These are phyloP conservation scores for Penicillium brasilianum DNA, from an alignment of 2,329 filamentous ascomycete species.

Conservation along the genomic window DNA sequence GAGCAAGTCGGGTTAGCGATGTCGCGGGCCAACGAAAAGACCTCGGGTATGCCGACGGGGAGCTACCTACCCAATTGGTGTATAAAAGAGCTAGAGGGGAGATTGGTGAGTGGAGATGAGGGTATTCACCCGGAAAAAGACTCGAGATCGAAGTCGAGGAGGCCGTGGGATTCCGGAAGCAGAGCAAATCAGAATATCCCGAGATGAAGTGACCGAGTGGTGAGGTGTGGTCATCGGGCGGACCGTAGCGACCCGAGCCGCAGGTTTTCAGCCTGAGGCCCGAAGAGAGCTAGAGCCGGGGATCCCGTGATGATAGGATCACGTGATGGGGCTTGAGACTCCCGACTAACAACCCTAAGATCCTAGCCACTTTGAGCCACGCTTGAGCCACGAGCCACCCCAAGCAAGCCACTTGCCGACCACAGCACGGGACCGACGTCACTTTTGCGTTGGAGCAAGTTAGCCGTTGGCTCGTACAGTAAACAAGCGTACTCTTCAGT, in stretches of 20 bases:
- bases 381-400: not conserved
- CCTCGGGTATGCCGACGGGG: slow-evolving; percentile 36
- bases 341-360: slow-evolving; percentile 27
- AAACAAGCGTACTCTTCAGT: slow-evolving; percentile 29
- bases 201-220: slow-evolving; percentile 42
- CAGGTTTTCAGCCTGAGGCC: slow-evolving; percentile 39
- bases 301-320: slow-evolving; percentile 16
- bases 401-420: not conserved
- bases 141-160: slow-evolving; percentile 41
- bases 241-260: slow-evolving; percentile 35
- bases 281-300: slow-evolving; percentile 8
- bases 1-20: slow-evolving; percentile 37
- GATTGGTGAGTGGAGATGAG: slow-evolving; percentile 36
- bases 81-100: slow-evolving; percentile 26
- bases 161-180: slow-evolving; percentile 40
- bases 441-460: slow-evolving; percentile 28
- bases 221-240: slow-evolving; percentile 40
- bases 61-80: slow-evolving; percentile 42
- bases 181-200: slow-evolving; percentile 39
- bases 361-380: slow-evolving; percentile 13
- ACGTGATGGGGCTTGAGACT: slow-evolving; percentile 19
- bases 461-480: slow-evolving; percentile 22
- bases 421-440: slow-evolving; percentile 35
- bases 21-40: slow-evolving; percentile 33
- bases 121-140: slow-evolving; percentile 38